Evolutionary conservation across 768 basidiomycete genomes (phyloP).

Genomic region (Termitomyces sp.): DNA sequence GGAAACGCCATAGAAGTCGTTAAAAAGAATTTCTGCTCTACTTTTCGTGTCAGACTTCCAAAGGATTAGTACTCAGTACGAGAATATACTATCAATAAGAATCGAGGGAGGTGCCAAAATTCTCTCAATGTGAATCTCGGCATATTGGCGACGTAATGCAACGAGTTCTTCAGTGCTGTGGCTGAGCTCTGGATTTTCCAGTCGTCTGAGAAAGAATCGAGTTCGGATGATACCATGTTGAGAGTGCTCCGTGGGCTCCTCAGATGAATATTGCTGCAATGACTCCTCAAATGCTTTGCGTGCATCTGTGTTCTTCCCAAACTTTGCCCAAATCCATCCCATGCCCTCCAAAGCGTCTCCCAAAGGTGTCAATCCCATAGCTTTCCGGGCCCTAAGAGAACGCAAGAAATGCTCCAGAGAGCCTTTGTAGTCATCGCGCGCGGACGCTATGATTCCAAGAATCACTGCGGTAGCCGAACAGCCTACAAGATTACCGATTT

Average conservation of each 20-base stretch:
- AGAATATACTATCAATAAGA: neutral
- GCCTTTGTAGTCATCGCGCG: neutral
- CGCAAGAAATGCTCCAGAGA: neutral
- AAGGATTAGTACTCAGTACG: no score
- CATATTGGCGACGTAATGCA: neutral
- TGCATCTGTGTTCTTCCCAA: slow-evolving; percentile 1
- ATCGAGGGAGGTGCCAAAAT: neutral
- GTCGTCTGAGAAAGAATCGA: neutral
- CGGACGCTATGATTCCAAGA: neutral
- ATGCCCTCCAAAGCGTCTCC: neutral
- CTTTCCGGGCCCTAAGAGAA: neutral
- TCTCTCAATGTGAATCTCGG: neutral
- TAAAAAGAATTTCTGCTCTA: no score
- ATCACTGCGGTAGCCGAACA: neutral
- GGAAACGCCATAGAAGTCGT: no score
- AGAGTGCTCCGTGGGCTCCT: neutral
- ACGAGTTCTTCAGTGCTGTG: neutral
- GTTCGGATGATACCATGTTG: neutral
- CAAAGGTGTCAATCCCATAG: neutral
- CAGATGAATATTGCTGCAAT: neutral
- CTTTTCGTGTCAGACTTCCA: no score
- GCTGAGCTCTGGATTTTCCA: neutral
- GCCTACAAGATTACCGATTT: neutral
- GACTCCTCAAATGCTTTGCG: slow-evolving; percentile 1
- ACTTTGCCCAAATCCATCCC: slow-evolving; percentile 3